phyloP scores from a whole-genome alignment of 257 asterid species.

The Penstemon eatonii region DNA sequence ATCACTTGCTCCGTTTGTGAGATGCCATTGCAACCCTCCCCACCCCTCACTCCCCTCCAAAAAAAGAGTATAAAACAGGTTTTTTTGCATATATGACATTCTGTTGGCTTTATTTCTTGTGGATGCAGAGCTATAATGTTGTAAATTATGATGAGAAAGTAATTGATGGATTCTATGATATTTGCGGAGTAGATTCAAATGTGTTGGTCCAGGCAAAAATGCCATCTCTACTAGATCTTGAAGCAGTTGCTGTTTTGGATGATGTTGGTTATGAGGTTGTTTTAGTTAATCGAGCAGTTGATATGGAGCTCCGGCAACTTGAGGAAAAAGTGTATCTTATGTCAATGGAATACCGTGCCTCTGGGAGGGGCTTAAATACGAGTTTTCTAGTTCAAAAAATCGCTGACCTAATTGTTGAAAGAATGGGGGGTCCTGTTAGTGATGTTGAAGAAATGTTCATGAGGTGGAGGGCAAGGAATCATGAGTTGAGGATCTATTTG shows the following conservation, averaged over 20 bases:
- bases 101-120: constrained; percentile 19
- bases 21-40: neutral
- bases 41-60: neutral
- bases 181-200: constrained; percentile 71
- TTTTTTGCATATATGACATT: constrained; percentile 13
- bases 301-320: constrained; percentile 66
- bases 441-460: constrained; percentile 86
- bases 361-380: constrained; percentile 48
- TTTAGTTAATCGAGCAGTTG: constrained; percentile 69
- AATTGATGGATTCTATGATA: constrained; percentile 92
- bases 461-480: constrained; percentile 78
- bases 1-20: neutral
- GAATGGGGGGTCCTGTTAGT: constrained; percentile 92
- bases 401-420: constrained; percentile 74
- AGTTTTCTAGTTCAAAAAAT: constrained; percentile 72
- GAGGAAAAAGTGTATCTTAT: constrained; percentile 74
- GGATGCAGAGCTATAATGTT: constrained; percentile 81
- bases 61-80: neutral
- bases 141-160: constrained; percentile 88
- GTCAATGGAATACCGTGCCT: constrained; percentile 56
- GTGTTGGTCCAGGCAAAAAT: constrained; percentile 60
- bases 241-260: constrained; percentile 58
- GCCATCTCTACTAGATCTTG: constrained; percentile 76
- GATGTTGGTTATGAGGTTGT: constrained; percentile 73
- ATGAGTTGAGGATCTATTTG: constrained; percentile 51